Base-by-base conservation (phyloP, 345 rosid genomes). In the Atalantia buxifolia region DNA sequence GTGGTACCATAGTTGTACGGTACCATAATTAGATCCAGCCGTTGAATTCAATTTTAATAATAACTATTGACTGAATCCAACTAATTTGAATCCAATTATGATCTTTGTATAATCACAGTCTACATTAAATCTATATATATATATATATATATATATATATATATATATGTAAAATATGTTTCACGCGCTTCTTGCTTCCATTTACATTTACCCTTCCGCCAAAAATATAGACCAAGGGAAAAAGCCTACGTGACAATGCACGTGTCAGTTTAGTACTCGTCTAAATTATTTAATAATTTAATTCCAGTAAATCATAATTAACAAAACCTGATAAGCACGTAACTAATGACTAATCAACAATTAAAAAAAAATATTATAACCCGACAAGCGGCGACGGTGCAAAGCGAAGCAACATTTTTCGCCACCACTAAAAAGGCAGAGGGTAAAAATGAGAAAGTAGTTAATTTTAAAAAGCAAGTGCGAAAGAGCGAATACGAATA, bases 361-460 rank as follows among this genome's bases (percentile, higher is more conserved):
- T 18, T 6, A 0, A 24, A 74, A 74, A 3, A 38, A 3, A 61
- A 25, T 38, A 42, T 2, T 35, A 14, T 8, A n/a, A 4, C 13
- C 24, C 3, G 69, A 55, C 67, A 76, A 66, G 78, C 78, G 72
- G 78, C 78, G 78, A 66, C 1, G 22, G 10, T n/a, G 36, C 30
- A 50, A 64, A 76, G 71, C 65, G 48, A 56, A 28, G 27, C 62
- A 18, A 10, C 9, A 6, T 13, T 31, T 55, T 30, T 66, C 14
- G 68, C 61, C 60, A 28, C 61, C 61, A 33, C 63, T 66, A 62
- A 71, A 35, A 71, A 64, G 61, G 35, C 19, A 9, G 66, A 30
- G 59, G 22, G 57, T 18, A 4, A 16, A 53, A 53, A 53, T 53
- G 40, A 65, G 33, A 72, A 63, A 53, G 9, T 48, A 0, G 75